A percentile compares a stretch with the other conserved stretches of the same genome.
phyloP scores from a whole-genome alignment of 495 filamentous ascomycete genomes.

The Aspergillus taichungensis region DNA sequence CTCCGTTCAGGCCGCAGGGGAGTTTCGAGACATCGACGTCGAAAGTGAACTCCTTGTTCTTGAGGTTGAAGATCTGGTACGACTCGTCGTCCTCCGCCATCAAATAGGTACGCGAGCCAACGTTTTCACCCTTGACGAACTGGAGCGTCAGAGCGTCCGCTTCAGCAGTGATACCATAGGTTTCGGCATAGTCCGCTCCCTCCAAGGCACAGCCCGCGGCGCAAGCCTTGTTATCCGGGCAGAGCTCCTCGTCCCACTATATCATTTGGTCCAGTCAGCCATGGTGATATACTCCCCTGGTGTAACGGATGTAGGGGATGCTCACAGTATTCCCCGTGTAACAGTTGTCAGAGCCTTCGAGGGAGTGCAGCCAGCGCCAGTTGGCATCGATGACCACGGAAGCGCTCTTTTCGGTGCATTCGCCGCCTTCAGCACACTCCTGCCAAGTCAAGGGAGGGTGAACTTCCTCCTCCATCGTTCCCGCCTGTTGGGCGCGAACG shows the following conservation, averaged over 20 bases:
- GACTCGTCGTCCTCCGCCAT: constrained; percentile 36
- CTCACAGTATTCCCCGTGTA: constrained; percentile 47
- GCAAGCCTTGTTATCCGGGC: constrained; percentile 44
- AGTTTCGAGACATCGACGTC: constrained; percentile 55
- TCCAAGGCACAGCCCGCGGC: constrained; percentile 52
- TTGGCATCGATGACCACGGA: constrained; percentile 58
- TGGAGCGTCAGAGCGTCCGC: constrained; percentile 44
- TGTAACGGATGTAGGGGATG: background rate
- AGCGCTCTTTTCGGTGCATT: constrained; percentile 43
- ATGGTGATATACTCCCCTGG: background rate
- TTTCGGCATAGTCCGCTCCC: constrained; percentile 46
- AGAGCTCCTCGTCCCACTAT: constrained; percentile 43
- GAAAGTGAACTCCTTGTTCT: constrained; percentile 56
- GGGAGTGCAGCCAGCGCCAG: constrained; percentile 53
- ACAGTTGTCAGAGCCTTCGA: constrained; percentile 48
- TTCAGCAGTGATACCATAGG: constrained; percentile 43
- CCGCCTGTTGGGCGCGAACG: constrained; percentile 44
- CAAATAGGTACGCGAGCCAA: constrained; percentile 50
- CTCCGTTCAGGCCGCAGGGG: constrained; percentile 62
- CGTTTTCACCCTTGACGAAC: constrained; percentile 42
- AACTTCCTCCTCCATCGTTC: constrained; percentile 45
- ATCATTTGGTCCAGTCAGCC: background rate
- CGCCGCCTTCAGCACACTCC: constrained; percentile 42
- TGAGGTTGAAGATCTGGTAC: constrained; percentile 49
- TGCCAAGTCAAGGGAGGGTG: constrained; percentile 52